Base-by-base conservation (phyloP, 805 yeast genomes). In the Schwanniomyces pseudopolymorphus region DNA sequence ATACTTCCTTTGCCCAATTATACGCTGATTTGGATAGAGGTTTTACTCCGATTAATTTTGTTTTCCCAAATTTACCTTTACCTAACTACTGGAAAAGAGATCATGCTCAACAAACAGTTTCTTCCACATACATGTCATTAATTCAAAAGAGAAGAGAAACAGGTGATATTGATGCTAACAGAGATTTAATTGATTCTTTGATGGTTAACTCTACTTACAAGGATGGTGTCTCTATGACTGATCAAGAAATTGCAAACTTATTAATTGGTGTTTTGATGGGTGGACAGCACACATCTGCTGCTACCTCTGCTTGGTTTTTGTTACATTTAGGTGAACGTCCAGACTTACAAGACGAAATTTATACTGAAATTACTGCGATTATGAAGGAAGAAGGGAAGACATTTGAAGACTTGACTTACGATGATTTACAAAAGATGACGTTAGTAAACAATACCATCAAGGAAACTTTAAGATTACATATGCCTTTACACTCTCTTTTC, bases 191-290 rank as follows among this genome's bases (percentile, higher is more conserved):
- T 55, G 98, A 92, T 65, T 79, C 94, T 14, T 78, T 90, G 64
- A 81, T 94, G 88, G 80, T 82, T 57, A 77, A 75, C 57, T 85
- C 91, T 36, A 83, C 88, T 49, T 94, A 94, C 74, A 91, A 89
- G 67, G 98, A 94, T 64, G 99, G 99, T 58, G 83, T 84, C 41
- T 78, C 79, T 61, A 91, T 94, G 97, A 85, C 96, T 22, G 99
- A 94, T 67, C 84, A 85, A 66, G 96, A 94, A 72, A 89, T 94
- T 61, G 94, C 98, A 42, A 87, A 91, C 69, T 76, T 94, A 67
- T 75, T 90, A 66, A 92, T 94, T 68, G 99, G 98, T 67, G 86
- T 94, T 45, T 77, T 94, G 51, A 94, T 94, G 99, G 99, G 99
- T 60, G 99, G 99, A 52, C 99, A 94, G 75, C 99, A 94, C 69